Percentiles rank a stretch among this genome's conserved stretches.
phyloP scores from a whole-genome alignment of 2,329 filamentous ascomycete genomes.

The Exophiala sp. region DNA sequence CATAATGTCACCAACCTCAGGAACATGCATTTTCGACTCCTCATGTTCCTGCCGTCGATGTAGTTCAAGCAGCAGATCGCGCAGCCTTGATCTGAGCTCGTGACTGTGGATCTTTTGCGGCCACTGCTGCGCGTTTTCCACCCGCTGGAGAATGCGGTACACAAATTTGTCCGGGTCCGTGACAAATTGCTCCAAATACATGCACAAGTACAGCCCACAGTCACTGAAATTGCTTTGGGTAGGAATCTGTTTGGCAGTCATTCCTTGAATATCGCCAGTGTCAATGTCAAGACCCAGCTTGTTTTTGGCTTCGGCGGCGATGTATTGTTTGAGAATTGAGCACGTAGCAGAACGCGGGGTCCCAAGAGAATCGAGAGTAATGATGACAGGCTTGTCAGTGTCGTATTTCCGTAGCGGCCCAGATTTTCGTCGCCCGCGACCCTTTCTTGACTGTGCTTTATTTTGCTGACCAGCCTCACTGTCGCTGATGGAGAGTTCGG shows the following conservation, averaged over 20 bases:
- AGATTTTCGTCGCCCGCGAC: conserved; percentile 30
- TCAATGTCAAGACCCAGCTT: conserved; percentile 43
- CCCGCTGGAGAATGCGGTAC: conserved; percentile 60
- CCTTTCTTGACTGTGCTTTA: conserved; percentile 10
- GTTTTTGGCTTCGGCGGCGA: conserved; percentile 66
- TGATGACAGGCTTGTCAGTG: conserved; percentile 63
- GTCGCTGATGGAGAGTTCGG: conserved; percentile 16
- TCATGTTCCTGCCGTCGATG: conserved; percentile 24
- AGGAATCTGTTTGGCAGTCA: conserved; percentile 73
- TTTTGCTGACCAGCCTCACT: conserved; percentile 14
- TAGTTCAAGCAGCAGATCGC: conserved; percentile 26
- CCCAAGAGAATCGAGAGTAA: conserved; percentile 86
- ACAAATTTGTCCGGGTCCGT: conserved; percentile 69
- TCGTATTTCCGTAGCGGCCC: conserved; percentile 43
- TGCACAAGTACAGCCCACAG: conserved; percentile 82
- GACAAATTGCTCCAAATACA: conserved; percentile 80
- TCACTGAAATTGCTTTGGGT: conserved; percentile 80
- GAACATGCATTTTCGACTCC: conserved; percentile 32
- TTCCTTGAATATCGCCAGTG: conserved; percentile 52
- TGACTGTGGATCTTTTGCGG: conserved; percentile 22
- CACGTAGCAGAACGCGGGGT: conserved; percentile 57
- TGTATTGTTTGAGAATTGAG: conserved; percentile 69
- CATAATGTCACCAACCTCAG: conserved; percentile 25
- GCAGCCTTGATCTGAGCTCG: conserved; percentile 23
- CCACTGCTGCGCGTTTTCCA: conserved; percentile 51